Evolutionary conservation across 371 early-diverging fungal genomes (phyloP).

Genomic region (Circinella minor): DNA sequence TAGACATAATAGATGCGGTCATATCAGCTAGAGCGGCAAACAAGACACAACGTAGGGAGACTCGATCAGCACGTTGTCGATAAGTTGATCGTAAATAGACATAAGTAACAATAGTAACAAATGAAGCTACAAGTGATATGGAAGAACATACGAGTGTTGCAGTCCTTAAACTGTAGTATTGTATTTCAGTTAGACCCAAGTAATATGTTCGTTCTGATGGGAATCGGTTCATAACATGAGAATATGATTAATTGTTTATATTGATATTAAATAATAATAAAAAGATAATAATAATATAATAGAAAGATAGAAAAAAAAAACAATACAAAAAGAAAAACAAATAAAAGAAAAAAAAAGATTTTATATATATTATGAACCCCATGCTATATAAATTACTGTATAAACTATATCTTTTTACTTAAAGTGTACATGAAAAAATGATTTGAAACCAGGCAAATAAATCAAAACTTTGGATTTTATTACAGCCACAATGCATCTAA

Average conservation of each 20-base stretch:
- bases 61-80: neutral
- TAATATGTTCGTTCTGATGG: neutral
- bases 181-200: neutral
- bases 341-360: neutral
- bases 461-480: too few species aligned
- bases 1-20: neutral
- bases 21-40: neutral
- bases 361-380: neutral
- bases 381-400: too few species aligned
- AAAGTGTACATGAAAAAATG: too few species aligned
- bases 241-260: neutral
- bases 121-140: neutral
- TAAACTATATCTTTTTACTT: too few species aligned
- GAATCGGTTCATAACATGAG: neutral
- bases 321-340: neutral
- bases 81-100: neutral
- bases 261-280: too few species aligned
- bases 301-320: neutral
- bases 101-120: neutral
- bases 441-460: neutral
- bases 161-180: neutral
- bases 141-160: neutral
- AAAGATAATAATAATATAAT: too few species aligned
- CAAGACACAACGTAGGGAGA: conserved; percentile 8
- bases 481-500: too few species aligned